A percentile compares a stretch with the other conserved stretches of the same genome.
Evolutionary conservation across 129 eudicot species (phyloP).

Genomic region (Calendula officinalis): DNA sequence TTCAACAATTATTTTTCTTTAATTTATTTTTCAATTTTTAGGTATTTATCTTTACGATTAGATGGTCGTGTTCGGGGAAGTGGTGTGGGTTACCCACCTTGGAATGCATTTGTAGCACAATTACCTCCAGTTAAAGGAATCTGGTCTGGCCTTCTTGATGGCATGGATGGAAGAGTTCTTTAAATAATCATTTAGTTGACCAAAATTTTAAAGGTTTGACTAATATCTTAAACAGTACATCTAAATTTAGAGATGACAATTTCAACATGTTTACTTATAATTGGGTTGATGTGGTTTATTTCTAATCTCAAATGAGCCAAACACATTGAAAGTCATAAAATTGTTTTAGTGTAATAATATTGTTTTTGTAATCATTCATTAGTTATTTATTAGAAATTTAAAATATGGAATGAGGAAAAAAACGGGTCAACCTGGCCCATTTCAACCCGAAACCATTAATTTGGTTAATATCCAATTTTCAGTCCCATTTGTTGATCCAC

Average conservation of each 20-base stretch:
- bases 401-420: no score
- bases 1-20: background rate
- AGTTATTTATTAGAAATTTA: background rate
- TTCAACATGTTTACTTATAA: background rate
- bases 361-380: background rate
- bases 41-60: conserved; percentile 75
- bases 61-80: conserved; percentile 98
- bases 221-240: conserved; percentile 6
- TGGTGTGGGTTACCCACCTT: conserved; percentile 95
- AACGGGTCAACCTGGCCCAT: background rate
- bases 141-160: conserved; percentile 96
- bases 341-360: background rate
- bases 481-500: conserved; percentile 21
- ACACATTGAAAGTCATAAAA: background rate
- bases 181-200: conserved; percentile 19
- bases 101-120: conserved; percentile 97
- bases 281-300: background rate
- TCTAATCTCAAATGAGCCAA: background rate
- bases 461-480: conserved; percentile 6
- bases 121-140: conserved; percentile 90
- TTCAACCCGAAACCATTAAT: background rate
- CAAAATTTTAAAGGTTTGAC: conserved; percentile 35
- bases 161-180: conserved; percentile 93
- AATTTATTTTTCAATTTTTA: conserved; percentile 19
- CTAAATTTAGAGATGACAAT: background rate